Percentiles rank a stretch among this genome's conserved stretches.
phyloP scores from a whole-genome alignment of 2,329 filamentous ascomycete species.

The Aspergillus latus region DNA sequence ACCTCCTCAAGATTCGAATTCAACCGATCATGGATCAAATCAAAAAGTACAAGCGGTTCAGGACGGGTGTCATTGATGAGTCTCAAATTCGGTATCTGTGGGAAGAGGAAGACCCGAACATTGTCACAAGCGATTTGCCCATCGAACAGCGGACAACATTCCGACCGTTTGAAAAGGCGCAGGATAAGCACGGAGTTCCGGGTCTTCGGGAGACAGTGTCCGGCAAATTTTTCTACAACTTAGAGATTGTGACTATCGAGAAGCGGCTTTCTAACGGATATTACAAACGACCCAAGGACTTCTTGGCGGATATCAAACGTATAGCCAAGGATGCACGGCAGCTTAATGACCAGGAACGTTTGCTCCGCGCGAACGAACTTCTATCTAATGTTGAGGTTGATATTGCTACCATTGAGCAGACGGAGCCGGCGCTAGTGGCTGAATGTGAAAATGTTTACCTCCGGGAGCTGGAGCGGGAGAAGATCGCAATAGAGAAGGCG shows the following conservation, averaged over 20 bases:
- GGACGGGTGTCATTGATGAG: slow-evolving; percentile 74
- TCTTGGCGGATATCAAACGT: slow-evolving; percentile 80
- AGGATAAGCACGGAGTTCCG: slow-evolving; percentile 74
- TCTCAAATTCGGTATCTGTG: slow-evolving; percentile 76
- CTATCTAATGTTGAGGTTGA: slow-evolving; percentile 93
- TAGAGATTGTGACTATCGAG: slow-evolving; percentile 90
- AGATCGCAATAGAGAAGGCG: slow-evolving; percentile 59
- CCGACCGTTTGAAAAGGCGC: slow-evolving; percentile 75
- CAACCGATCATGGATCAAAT: slow-evolving; percentile 98
- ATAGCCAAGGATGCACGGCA: slow-evolving; percentile 81
- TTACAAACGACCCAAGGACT: slow-evolving; percentile 88
- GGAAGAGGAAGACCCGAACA: slow-evolving; percentile 74
- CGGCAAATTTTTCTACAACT: slow-evolving; percentile 89
- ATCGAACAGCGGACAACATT: slow-evolving; percentile 58
- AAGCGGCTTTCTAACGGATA: slow-evolving; percentile 96
- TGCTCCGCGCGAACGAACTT: slow-evolving; percentile 86
- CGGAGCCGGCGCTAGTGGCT: slow-evolving; percentile 60
- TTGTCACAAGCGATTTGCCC: slow-evolving; percentile 60
- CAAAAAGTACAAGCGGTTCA: slow-evolving; percentile 88
- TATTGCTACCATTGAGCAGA: slow-evolving; percentile 71
- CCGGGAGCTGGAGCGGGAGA: slow-evolving; percentile 69
- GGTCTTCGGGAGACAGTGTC: slow-evolving; percentile 74
- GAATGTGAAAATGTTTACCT: slow-evolving; percentile 82
- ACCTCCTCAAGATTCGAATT: slow-evolving; percentile 81
- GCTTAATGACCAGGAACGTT: slow-evolving; percentile 77